Percentiles rank a stretch among this genome's conserved stretches.
phyloP scores from a whole-genome alignment of 495 filamentous ascomycete species.

The Pyrenopolyporus hunteri region DNA sequence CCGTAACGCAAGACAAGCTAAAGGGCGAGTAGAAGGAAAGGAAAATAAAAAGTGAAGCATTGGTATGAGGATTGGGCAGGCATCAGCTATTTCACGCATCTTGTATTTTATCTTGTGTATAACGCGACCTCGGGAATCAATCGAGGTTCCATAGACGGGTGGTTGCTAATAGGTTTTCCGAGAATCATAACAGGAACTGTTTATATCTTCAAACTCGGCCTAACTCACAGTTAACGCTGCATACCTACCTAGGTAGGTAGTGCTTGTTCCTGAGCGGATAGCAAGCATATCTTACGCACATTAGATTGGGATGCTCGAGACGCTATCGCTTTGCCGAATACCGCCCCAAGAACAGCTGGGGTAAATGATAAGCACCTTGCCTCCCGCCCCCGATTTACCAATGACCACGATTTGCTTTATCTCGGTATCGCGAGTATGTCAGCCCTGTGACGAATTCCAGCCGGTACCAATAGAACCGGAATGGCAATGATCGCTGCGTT shows the following conservation, averaged over 20 bases:
- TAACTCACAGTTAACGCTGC: background rate
- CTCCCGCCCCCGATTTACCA: conserved; percentile 15
- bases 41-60: conserved; percentile 20
- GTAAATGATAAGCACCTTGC: conserved; percentile 32
- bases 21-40: conserved; percentile 66
- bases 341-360: conserved; percentile 19
- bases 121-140: conserved; percentile 34
- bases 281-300: background rate
- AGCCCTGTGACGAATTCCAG: conserved; percentile 24
- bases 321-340: conserved; percentile 3
- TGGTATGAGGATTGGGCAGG: conserved; percentile 16
- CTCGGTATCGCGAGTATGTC: conserved; percentile 13
- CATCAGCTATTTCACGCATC: conserved; percentile 24
- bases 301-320: conserved; percentile 11
- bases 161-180: conserved; percentile 28
- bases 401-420: conserved; percentile 25
- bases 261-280: conserved; percentile 8
- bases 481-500: conserved; percentile 1
- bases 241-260: background rate
- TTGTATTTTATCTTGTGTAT: conserved; percentile 46
- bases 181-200: conserved; percentile 29
- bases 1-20: conserved; percentile 68
- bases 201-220: conserved; percentile 4
- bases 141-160: conserved; percentile 39
- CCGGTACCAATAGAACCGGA: conserved; percentile 17